Percentiles rank a stretch among this genome's conserved stretches.
Evolutionary conservation across 2,329 filamentous ascomycete species (phyloP).

Genomic region (Coniochaeta sp.): DNA sequence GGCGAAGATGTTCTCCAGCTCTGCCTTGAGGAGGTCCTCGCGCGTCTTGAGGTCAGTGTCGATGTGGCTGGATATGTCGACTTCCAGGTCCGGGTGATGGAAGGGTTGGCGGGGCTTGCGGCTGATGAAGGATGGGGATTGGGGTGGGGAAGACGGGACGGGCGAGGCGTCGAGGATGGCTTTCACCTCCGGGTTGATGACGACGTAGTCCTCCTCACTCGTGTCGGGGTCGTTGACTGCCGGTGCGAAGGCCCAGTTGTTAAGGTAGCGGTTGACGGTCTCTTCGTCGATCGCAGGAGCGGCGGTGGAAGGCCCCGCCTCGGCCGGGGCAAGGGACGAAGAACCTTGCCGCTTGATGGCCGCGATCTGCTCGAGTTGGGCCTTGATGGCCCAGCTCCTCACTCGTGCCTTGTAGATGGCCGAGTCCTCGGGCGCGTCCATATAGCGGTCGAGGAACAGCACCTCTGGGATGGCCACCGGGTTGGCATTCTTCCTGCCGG

Average conservation of each 20-base stretch:
- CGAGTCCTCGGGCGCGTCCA: conserved; percentile 57
- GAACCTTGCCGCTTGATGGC: too few relatives aligned
- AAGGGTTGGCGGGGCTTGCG: conserved; percentile 21
- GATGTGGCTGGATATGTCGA: conserved; percentile 32
- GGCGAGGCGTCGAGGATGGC: not conserved
- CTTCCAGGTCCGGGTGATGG: not conserved
- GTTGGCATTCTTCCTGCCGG: conserved; percentile 68
- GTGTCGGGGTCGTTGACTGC: not conserved
- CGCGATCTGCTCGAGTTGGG: conserved; percentile 27
- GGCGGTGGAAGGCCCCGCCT: not conserved
- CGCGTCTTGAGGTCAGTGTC: conserved; percentile 24
- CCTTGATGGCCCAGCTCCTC: conserved; percentile 68
- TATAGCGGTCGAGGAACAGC: conserved; percentile 83
- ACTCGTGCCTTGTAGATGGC: conserved; percentile 57
- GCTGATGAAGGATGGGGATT: conserved; percentile 21
- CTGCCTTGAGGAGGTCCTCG: conserved; percentile 18
- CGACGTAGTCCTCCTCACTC: not conserved
- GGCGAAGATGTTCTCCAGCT: conserved; percentile 48
- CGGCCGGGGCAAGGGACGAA: not conserved
- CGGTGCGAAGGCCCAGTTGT: not conserved
- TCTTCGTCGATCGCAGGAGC: not conserved
- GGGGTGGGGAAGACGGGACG: not conserved
- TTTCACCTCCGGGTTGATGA: not conserved
- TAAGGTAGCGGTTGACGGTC: not conserved
- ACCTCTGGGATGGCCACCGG: conserved; percentile 73